Evolutionary conservation across 306 rosid species (phyloP).

Genomic region (Oemleria cerasiformis): DNA sequence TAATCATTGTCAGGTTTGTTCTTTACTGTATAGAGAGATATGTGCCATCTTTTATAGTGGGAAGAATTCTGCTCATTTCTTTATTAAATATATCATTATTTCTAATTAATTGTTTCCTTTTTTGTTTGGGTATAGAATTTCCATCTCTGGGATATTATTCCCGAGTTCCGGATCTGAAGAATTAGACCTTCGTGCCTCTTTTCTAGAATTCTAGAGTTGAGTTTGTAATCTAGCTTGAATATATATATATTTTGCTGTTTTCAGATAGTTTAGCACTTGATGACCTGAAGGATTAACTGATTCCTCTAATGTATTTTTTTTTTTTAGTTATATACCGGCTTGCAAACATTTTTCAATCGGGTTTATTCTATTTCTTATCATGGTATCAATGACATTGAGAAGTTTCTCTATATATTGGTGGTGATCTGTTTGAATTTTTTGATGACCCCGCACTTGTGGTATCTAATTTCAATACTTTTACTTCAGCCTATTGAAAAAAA

Average conservation of each 20-base stretch:
- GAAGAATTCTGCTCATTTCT: conserved; percentile 5
- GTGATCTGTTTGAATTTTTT: not conserved
- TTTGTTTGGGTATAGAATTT: conserved; percentile 35
- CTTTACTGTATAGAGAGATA: conserved; percentile 10
- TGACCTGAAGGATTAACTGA: not conserved
- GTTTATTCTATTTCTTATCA: not conserved
- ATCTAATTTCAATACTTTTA: not conserved
- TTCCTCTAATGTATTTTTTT: not conserved
- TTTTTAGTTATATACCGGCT: not conserved
- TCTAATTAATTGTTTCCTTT: conserved; percentile 28
- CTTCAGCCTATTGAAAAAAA: not conserved
- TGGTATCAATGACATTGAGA: not conserved
- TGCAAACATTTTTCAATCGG: not conserved
- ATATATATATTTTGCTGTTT: not conserved
- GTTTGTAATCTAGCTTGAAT: conserved; percentile 3
- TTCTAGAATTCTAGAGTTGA: conserved; percentile 34
- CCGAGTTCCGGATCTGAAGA: conserved; percentile 37
- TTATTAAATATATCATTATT: not conserved
- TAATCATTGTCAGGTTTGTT: conserved; percentile 73
- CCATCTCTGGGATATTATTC: conserved; percentile 36
- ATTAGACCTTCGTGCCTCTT: conserved; percentile 36
- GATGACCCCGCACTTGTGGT: not conserved
- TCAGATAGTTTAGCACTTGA: conserved; percentile 2
- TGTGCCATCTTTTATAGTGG: conserved; percentile 11
- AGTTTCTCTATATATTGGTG: not conserved